A percentile compares a stretch with the other conserved stretches of the same genome.
Conservation (phyloP, 495 filamentous ascomycete species). For the Tuber umbilicatum region DNA sequence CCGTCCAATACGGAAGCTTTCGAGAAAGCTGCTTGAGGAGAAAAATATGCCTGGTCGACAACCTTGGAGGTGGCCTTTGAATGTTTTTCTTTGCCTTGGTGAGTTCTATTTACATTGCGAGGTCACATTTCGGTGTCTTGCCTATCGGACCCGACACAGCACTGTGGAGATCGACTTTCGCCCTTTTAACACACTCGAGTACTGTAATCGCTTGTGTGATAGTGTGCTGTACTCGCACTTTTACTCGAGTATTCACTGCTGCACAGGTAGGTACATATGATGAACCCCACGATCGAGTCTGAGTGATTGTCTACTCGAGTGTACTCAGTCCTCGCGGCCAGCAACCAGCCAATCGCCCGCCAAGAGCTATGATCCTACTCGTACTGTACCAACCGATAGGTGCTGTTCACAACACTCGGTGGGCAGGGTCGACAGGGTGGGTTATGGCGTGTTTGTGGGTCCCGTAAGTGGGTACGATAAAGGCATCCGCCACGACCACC, state of each 20-base stretch:
- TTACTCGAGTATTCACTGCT: background rate
- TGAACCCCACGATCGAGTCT: background rate
- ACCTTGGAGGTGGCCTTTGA: background rate
- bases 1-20: conserved; percentile 1
- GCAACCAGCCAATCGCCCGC: background rate
- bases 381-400: background rate
- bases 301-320: too few relatives aligned
- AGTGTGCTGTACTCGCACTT: background rate
- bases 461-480: background rate
- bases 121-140: background rate
- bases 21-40: background rate
- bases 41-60: background rate
- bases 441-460: background rate
- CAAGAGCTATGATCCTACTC: background rate
- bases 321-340: too few relatives aligned
- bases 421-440: background rate
- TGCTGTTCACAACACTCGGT: background rate
- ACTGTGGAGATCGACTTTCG: background rate
- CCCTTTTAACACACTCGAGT: background rate
- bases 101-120: background rate
- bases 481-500: background rate
- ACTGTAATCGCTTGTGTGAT: background rate
- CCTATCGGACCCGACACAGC: background rate
- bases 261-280: background rate
- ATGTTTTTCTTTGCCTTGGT: background rate